phyloP scores from a whole-genome alignment of 495 filamentous ascomycete genomes.

The Cairneyella variabilis region DNA sequence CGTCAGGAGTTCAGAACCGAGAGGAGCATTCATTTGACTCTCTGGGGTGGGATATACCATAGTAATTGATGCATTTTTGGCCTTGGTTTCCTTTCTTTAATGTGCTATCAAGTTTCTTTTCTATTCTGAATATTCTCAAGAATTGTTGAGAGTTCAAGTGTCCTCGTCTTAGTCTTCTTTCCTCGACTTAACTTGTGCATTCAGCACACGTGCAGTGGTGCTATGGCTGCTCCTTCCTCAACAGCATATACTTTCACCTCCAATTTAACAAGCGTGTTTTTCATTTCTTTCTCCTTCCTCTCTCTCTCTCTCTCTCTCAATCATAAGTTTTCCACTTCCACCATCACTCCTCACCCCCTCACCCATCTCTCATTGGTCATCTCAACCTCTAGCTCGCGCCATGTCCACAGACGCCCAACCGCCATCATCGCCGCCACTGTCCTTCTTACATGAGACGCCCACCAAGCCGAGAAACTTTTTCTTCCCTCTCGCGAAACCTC shows the following conservation, averaged over 20 bases:
- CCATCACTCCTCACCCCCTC: not conserved
- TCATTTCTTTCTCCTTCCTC: not conserved
- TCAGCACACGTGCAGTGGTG: no score
- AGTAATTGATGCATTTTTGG: conserved; percentile 12
- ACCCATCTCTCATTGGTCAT: not conserved
- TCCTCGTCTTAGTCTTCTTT: not conserved
- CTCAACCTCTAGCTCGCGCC: not conserved
- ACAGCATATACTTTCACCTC: no score
- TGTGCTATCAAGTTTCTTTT: conserved; percentile 1
- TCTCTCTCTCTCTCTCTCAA: not conserved
- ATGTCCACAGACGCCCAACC: conserved; percentile 11
- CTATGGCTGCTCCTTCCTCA: conserved; percentile 13
- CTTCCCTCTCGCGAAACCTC: no score
- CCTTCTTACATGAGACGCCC: not conserved
- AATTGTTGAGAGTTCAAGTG: not conserved
- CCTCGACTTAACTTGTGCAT: not conserved
- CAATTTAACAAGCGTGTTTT: not conserved
- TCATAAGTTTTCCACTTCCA: not conserved
- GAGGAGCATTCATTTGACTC: not conserved
- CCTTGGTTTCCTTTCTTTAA: not conserved
- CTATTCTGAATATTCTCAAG: not conserved
- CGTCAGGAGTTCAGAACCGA: not conserved
- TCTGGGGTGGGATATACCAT: not conserved
- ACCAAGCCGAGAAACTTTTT: not conserved
- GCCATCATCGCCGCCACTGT: conserved; percentile 3